phyloP scores from a whole-genome alignment of 306 rosid genomes.

The Sechiopsis laciniata region DNA sequence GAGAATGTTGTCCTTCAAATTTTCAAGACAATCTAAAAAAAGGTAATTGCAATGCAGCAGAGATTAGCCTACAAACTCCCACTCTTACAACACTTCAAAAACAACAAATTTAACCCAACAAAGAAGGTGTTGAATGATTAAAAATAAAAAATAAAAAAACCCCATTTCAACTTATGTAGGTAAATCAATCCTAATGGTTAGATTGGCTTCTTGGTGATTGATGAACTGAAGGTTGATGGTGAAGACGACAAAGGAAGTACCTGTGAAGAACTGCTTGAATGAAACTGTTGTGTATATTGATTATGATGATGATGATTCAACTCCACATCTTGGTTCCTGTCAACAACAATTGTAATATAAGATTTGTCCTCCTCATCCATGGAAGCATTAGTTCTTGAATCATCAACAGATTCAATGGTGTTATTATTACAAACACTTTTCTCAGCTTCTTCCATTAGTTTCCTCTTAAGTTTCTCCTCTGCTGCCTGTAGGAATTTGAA shows the following conservation, averaged over 20 bases:
- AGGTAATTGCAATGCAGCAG: conserved; percentile 28
- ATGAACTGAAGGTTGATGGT: conserved; percentile 43
- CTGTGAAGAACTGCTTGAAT: conserved; percentile 67
- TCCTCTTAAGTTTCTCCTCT: conserved; percentile 75
- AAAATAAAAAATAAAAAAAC: conserved; percentile 22
- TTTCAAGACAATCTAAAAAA: conserved; percentile 31
- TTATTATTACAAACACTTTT: conserved; percentile 21
- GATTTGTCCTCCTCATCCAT: conserved; percentile 49
- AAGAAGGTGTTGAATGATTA: conserved; percentile 24
- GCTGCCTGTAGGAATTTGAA: conserved; percentile 92
- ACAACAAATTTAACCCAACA: conserved; percentile 36
- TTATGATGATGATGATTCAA: conserved; percentile 27
- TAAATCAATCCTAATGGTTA: conserved; percentile 31
- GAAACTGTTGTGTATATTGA: conserved; percentile 29
- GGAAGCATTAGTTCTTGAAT: conserved; percentile 12
- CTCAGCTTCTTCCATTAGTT: conserved; percentile 39
- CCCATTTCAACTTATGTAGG: conserved; percentile 23
- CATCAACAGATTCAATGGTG: conserved; percentile 11
- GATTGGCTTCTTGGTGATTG: conserved; percentile 40
- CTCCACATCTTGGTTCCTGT: conserved; percentile 46
- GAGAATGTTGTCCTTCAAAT: conserved; percentile 32
- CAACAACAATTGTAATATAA: conserved; percentile 54
- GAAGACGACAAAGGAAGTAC: conserved; percentile 69
- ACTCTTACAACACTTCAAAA: conserved; percentile 30
- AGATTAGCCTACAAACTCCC: conserved; percentile 30